phyloP scores from a whole-genome alignment of 2,329 filamentous ascomycete species.

The Fusarium oxysporum region DNA sequence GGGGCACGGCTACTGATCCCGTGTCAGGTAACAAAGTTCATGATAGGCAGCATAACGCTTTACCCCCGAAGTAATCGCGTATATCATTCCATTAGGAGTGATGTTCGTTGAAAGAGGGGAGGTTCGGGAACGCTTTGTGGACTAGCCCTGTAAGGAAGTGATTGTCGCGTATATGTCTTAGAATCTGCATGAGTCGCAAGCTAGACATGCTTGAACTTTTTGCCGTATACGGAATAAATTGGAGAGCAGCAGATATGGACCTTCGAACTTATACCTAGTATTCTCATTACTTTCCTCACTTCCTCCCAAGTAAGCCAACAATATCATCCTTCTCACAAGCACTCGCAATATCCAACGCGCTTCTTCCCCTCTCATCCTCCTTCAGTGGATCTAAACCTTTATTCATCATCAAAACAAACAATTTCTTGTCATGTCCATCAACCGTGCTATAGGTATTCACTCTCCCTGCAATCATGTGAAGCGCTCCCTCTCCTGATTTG shows the following conservation, averaged over 20 bases:
- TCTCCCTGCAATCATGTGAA: constrained; percentile 27
- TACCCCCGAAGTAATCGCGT: not conserved
- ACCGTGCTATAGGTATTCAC: accelerated
- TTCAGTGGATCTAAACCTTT: constrained; percentile 38
- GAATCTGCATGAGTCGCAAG: not conserved
- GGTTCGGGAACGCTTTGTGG: not conserved
- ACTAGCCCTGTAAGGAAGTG: not conserved
- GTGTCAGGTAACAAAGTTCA: not conserved
- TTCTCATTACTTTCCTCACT: not conserved
- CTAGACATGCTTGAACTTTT: not conserved
- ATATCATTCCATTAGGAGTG: not conserved
- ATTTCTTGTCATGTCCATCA: constrained; percentile 20
- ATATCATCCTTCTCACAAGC: constrained; percentile 38
- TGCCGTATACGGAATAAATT: not conserved
- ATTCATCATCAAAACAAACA: constrained; percentile 31
- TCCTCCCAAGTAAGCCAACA: constrained; percentile 27
- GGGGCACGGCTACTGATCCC: not conserved
- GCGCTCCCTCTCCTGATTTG: constrained; percentile 23
- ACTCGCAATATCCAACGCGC: constrained; percentile 40
- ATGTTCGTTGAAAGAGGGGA: not conserved
- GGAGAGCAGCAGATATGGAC: not conserved
- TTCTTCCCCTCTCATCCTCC: constrained; percentile 37
- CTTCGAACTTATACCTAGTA: not conserved
- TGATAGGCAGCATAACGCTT: not conserved
- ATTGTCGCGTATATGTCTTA: not conserved